These are phyloP conservation scores for Pichiaceae sp. DNA, from an alignment of 1,139 yeast genomes.

Conservation along the genomic window DNA sequence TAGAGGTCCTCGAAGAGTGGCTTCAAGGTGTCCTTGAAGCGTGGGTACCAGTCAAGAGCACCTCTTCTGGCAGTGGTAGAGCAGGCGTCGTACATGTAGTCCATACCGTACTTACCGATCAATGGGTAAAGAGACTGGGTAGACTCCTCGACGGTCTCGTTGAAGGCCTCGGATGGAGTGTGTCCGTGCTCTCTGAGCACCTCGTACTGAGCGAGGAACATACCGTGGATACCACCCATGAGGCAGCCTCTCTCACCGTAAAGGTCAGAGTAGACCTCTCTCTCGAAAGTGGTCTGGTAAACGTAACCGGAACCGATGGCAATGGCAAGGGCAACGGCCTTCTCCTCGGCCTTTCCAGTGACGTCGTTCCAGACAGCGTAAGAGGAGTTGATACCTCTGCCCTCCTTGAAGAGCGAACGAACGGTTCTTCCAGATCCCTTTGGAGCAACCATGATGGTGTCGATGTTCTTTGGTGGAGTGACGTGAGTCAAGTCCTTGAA, in stretches of 20 bases:
- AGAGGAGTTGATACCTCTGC: slow-evolving; percentile 99
- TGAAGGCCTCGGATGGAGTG: slow-evolving; percentile 99
- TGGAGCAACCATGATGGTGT: slow-evolving; percentile 98
- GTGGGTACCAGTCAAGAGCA: no score
- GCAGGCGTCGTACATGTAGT: slow-evolving; percentile 1
- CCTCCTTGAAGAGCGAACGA: slow-evolving; percentile 98
- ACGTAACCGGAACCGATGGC: slow-evolving; percentile 1
- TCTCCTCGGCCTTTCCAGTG: slow-evolving; percentile 98
- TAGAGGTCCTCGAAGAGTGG: slow-evolving; percentile 96
- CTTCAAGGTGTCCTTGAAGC: slow-evolving; percentile 97
- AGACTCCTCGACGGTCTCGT: slow-evolving; percentile 96
- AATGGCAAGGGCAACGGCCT: slow-evolving; percentile 37
- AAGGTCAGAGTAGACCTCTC: neutral
- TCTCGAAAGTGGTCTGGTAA: neutral
- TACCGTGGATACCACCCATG: slow-evolving; percentile 2
- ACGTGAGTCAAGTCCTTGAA: slow-evolving; percentile 96
- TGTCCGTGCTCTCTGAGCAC: slow-evolving; percentile 99
- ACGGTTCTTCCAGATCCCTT: slow-evolving; percentile 99
- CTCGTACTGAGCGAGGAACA: slow-evolving; percentile 25
- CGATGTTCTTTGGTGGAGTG: slow-evolving; percentile 89
- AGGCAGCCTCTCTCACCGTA: slow-evolving; percentile 42
- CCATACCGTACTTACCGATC: neutral
- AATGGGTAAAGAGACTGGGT: neutral
- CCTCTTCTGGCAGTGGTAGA: neutral
- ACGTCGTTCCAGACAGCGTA: slow-evolving; percentile 99